Base-by-base conservation (phyloP, 2,329 filamentous ascomycete genomes). In the Boeremia lycopersici region DNA sequence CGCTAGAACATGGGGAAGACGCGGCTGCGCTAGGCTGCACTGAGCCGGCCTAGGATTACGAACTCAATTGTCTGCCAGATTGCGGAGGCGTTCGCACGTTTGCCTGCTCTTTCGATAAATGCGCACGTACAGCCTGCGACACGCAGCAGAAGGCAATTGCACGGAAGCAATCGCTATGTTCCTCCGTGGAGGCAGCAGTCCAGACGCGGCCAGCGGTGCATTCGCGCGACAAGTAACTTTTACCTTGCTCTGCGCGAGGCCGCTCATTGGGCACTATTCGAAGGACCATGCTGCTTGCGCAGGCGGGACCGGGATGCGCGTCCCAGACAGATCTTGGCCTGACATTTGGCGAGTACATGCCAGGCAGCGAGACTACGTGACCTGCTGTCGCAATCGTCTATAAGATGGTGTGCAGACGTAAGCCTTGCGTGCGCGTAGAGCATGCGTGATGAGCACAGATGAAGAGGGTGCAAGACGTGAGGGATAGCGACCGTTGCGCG, bases 341-440 rank as follows among this genome's bases (percentile, higher is more conserved):
- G 29, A 46, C 13, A 28, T 51, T 51, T 54, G 56, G 59, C 55
- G 55, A 56, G 29, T 54, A 48, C 44, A 43, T 51, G 33, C 55
- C 51, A 68, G 64, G 64, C 64, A 68, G 58, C 56, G 49, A 61
- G 53, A 38, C 28, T 53, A 52, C 58, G 57, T 58, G 57, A 60
- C 60, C 41, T 56, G 56, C 53, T 54, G 56, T 65, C 60, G 64
- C 61, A 64, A 60, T 48, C 53, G 48, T 28, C 13, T 3, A 42
- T 28, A 25, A 26, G 31, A n/a, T 48, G 43, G 42, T 55, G 46
- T 46, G 42, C 46, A 33, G 53, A 63, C 61, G 61, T 62, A 63
- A 65, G 63, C 57, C 55, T 47, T 61, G 59, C 62, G 44, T 63
- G 46, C 51, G 44, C 50, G 47, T 48, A 38, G 57, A 51, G 42